Base-by-base conservation (phyloP, 108 stramenopile species). In the Epithemia pelagica region DNA sequence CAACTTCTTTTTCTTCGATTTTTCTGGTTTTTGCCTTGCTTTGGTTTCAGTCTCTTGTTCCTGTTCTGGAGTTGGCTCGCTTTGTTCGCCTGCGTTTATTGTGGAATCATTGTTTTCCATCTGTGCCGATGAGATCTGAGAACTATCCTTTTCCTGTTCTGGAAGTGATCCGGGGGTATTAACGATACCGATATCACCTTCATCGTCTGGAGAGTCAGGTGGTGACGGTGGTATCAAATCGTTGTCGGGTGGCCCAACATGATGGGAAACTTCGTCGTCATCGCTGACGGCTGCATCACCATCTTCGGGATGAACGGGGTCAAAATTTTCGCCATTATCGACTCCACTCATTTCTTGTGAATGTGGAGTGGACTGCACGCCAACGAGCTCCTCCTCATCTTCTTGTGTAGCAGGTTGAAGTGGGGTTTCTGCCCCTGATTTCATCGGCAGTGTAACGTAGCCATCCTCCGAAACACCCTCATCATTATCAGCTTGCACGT, bases 231-330 rank as follows among this genome's bases (percentile, higher is more conserved):
- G 25, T 53, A 27, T 61, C n/a, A 53, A 23, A n/a, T 59, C 33
- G 33, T 68, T n/a, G 62, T 10, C 33, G 7, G 59, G 57, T 27
- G 66, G 20, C 5, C 57, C 51, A 28, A 18, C 32, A n/a, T 65
- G 58, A 20, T 65, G 32, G 52, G 58, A 65, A 15, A 15, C 63
- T 62, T 69, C 61, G 3, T 70, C 18, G 18, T 70, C 69, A 54
- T 70, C 69, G 46, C 64, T 31, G 51, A 51, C 72, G 20, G 28
- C 18, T n/a, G 58, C 74, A 30, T 65, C 74, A 22, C 56, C 68
- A 46, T 61, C 64, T 0, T 65, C 58, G 0, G 10, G 2, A 62
- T 69, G 18, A 1, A 29, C 55, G 25, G 10, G 23, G 28, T n/a
- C n/a, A n/a, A n/a, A n/a, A n/a, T n/a, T 28, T 65, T 29, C 20